Evolutionary conservation across 2,329 filamentous ascomycete genomes (phyloP).

Genomic region (Ophiocordyceps unilateralis): DNA sequence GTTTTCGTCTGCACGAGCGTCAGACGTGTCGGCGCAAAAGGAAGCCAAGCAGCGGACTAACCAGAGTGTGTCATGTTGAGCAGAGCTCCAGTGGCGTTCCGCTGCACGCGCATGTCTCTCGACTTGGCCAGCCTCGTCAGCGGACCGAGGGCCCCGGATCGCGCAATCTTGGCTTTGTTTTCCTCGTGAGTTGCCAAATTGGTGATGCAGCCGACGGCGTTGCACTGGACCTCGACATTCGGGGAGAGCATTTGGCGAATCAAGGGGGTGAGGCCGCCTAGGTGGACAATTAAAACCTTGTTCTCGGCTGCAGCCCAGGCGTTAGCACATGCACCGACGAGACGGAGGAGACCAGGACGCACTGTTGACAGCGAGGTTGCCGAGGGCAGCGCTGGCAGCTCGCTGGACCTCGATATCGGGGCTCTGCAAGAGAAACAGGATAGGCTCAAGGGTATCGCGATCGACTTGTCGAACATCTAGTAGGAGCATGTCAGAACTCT

Average conservation of each 20-base stretch:
- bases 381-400: constrained; percentile 86
- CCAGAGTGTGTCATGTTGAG: constrained; percentile 99
- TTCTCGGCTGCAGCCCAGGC: constrained; percentile 58
- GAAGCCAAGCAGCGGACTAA: constrained; percentile 23
- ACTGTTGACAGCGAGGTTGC: constrained; percentile 96
- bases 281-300: constrained; percentile 87
- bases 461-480: constrained; percentile 93
- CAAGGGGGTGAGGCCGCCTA: constrained; percentile 76
- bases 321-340: constrained; percentile 9
- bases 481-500: constrained; percentile 1
- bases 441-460: constrained; percentile 85
- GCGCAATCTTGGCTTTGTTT: constrained; percentile 96
- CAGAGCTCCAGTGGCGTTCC: constrained; percentile 88
- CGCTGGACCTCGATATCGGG: constrained; percentile 93
- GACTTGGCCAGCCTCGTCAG: constrained; percentile 88
- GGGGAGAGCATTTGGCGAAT: constrained; percentile 97
- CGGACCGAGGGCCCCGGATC: constrained; percentile 80
- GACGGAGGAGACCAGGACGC: constrained; percentile 16
- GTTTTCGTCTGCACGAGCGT: constrained; percentile 59
- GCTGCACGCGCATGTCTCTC: constrained; percentile 94
- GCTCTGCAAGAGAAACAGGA: constrained; percentile 86
- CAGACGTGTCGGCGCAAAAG: background rate
- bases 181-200: constrained; percentile 97
- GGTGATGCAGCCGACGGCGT: constrained; percentile 96
- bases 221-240: constrained; percentile 98